Percentiles rank a stretch among this genome's conserved stretches.
Evolutionary conservation across 768 basidiomycete genomes (phyloP).

Genomic region (Pisolithus marmoratus): DNA sequence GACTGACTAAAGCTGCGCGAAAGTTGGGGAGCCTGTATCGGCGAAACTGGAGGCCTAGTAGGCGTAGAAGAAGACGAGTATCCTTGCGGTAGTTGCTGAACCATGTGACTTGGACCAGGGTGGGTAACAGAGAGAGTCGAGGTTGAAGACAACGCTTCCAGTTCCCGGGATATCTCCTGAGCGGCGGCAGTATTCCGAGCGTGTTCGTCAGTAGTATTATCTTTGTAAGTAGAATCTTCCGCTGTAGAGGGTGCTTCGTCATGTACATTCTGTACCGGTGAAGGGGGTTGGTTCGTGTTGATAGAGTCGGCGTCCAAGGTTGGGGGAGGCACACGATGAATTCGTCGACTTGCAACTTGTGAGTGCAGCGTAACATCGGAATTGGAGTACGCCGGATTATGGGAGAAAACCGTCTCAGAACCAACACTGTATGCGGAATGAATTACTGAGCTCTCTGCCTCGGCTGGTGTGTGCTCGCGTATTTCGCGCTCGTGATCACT

Average conservation of each 20-base stretch:
- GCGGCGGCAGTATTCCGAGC: slow-evolving; percentile 64
- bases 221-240: slow-evolving; percentile 17
- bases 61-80: background rate
- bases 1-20: background rate
- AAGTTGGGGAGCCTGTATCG: slow-evolving; percentile 6
- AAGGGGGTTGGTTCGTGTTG: background rate
- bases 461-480: background rate
- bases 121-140: slow-evolving; percentile 17
- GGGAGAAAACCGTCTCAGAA: slow-evolving; percentile 1
- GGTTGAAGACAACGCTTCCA: slow-evolving; percentile 49
- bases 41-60: slow-evolving; percentile 1
- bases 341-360: slow-evolving; percentile 21
- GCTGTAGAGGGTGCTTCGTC: background rate
- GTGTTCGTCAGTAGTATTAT: slow-evolving; percentile 39
- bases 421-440: background rate
- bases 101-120: slow-evolving; percentile 10
- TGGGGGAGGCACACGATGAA: slow-evolving; percentile 36
- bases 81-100: slow-evolving; percentile 6
- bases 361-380: slow-evolving; percentile 2
- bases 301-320: slow-evolving; percentile 22
- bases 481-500: slow-evolving; percentile 5
- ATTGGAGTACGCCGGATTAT: background rate
- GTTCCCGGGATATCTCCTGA: slow-evolving; percentile 58
- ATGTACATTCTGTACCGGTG: slow-evolving; percentile 5
- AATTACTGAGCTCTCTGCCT: background rate